phyloP scores from a whole-genome alignment of 2,329 filamentous ascomycete genomes.

The Phialemonium atrogriseum region DNA sequence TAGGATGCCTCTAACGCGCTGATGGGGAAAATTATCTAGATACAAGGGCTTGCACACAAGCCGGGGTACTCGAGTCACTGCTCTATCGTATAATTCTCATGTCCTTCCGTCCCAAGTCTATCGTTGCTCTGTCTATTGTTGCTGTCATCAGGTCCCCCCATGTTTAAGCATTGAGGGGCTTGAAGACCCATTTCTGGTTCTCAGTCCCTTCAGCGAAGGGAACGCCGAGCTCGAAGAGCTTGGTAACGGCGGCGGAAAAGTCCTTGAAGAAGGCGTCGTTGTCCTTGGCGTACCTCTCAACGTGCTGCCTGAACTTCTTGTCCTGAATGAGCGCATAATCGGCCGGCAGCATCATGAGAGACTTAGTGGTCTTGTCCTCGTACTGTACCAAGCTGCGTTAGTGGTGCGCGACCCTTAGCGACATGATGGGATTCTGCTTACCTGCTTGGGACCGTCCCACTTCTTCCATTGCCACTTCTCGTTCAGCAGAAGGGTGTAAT shows the following conservation, averaged over 20 bases:
- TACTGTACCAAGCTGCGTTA: too few species aligned
- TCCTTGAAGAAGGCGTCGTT: slow-evolving; percentile 90
- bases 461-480: slow-evolving; percentile 92
- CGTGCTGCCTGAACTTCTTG: slow-evolving; percentile 72
- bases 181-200: slow-evolving; percentile 53
- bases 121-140: slow-evolving; percentile 4
- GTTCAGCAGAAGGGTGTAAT: slow-evolving; percentile 75
- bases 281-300: slow-evolving; percentile 86
- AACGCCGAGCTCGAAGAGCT: slow-evolving; percentile 90
- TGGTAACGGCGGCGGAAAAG: slow-evolving; percentile 69
- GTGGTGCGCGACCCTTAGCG: too few species aligned
- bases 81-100: too few species aligned
- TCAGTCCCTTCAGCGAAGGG: slow-evolving; percentile 65
- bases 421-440: too few species aligned
- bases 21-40: too few species aligned
- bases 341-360: slow-evolving; percentile 94
- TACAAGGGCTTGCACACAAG: too few species aligned
- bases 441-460: slow-evolving; percentile 81
- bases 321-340: slow-evolving; percentile 84
- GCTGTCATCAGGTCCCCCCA: background rate
- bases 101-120: slow-evolving; percentile 8
- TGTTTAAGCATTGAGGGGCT: slow-evolving; percentile 37
- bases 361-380: slow-evolving; percentile 80
- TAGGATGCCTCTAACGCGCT: too few species aligned
- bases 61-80: too few species aligned